Evolutionary conservation across 148 eudicot species (phyloP), one percentile per base, ranked within the genome.

Genomic region (Vaccinium macrocarpon): DNA sequence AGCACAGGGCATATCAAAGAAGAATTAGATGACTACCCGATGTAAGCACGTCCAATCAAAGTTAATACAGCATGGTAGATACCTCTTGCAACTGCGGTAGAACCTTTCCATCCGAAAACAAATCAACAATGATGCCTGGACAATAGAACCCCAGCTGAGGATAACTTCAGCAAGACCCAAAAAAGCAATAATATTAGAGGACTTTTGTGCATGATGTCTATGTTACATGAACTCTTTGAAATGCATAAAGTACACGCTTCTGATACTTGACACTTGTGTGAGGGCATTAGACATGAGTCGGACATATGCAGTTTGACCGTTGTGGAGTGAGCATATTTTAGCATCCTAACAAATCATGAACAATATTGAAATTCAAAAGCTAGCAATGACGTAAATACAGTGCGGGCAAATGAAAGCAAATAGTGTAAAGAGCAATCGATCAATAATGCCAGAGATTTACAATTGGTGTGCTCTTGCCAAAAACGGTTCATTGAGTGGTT

Each of bases 81-180:
- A 91, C 95, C 93, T 93, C 88, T 80, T 91, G 89, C 86, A 96
- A 86, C 87, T 94, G 88, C 0, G 93, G 93, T 84, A 96, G 83
- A 48, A 96, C 95, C 81, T 91, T 89, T 72, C 95, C 99, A 72
- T 86, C 91, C 19, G 94, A 85, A 82, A 96, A 96, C 91, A 96
- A 86, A 82, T 96, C 99, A 25, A 96, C 90, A 21, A 94, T 82
- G 27, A 96, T 94, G 25, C 99, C 98, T 90, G 87, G 64, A 82
- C 13, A 79, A 71, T 35, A 61, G 4, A 61, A 61, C 48, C 56
- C 82, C 71, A 57, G 50, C 78, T 81, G 23, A 64, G 78, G 14
- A 61, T 46, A 32, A 32, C 61, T n/a, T 32, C 73, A 72, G 50
- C 61, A 46, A 42, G 76, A n/a, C 50, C 10, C 12, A 42, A 64